phyloP scores from a whole-genome alignment of 495 filamentous ascomycete species.

The Geoglossum glabrum region DNA sequence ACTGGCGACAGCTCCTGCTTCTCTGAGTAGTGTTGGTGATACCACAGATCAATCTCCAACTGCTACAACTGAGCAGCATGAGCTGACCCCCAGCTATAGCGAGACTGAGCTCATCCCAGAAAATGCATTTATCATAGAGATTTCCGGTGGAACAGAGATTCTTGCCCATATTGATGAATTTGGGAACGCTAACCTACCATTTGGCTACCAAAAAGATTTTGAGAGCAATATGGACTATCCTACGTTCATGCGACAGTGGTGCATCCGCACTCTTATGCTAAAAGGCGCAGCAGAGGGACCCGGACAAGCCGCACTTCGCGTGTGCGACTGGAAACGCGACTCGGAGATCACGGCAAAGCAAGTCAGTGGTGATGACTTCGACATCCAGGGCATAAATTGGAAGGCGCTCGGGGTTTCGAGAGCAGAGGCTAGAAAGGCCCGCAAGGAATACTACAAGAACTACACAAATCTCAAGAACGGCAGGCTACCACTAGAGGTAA shows the following conservation, averaged over 20 bases:
- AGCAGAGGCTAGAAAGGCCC: conserved; percentile 34
- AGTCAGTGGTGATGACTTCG: conserved; percentile 36
- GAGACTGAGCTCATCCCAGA: not conserved
- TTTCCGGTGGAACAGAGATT: not conserved
- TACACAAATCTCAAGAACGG: conserved; percentile 28
- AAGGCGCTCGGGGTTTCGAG: conserved; percentile 39
- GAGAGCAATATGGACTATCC: not conserved
- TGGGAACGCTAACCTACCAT: not conserved
- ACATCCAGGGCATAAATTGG: conserved; percentile 70
- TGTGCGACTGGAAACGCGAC: not conserved
- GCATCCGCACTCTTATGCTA: not conserved
- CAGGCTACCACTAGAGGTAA: not conserved
- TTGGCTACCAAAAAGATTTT: not conserved
- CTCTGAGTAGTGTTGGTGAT: not conserved
- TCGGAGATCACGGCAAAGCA: conserved; percentile 15
- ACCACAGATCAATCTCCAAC: not conserved
- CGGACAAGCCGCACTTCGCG: not conserved
- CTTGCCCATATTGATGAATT: not conserved
- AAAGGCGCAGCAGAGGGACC: not conserved
- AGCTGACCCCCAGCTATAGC: not conserved
- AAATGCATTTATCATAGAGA: not conserved
- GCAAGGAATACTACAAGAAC: conserved; percentile 35
- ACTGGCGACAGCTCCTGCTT: not conserved
- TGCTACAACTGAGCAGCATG: not conserved
- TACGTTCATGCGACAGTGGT: not conserved